Conservation (phyloP, 768 basidiomycete species). For the Tricholoma terreum region DNA sequence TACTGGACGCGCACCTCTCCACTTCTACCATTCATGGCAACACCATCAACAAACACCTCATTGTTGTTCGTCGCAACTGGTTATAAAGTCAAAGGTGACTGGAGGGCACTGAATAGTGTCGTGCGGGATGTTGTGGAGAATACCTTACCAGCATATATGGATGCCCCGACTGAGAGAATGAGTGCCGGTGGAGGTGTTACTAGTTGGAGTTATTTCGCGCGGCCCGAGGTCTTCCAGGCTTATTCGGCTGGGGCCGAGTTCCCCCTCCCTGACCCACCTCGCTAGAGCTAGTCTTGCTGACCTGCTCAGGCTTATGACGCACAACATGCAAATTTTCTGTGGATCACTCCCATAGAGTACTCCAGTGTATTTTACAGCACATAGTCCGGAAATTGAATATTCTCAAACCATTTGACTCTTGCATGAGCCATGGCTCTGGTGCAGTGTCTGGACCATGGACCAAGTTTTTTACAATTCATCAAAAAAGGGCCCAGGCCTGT, state of each 20-base stretch:
- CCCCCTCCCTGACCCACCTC: conserved; percentile 12
- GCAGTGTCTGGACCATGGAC: too few species aligned
- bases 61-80: conserved; percentile 9
- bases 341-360: too few species aligned
- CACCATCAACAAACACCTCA: conserved; percentile 7
- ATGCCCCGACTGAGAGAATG: conserved; percentile 4
- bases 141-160: conserved; percentile 10
- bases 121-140: conserved; percentile 8
- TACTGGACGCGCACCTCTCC: conserved; percentile 16
- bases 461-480: too few species aligned
- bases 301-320: too few species aligned
- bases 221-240: conserved; percentile 18
- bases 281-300: neutral
- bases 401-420: too few species aligned
- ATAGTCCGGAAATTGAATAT: too few species aligned
- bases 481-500: too few species aligned
- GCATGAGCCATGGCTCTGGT: too few species aligned
- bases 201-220: conserved; percentile 10
- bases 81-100: conserved; percentile 4
- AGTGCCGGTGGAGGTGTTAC: conserved; percentile 3
- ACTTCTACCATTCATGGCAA: conserved; percentile 14
- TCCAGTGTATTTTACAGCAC: too few species aligned
- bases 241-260: conserved; percentile 15
- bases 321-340: too few species aligned
- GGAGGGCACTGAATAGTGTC: neutral